Evolutionary conservation across 1,284 basidiomycete genomes (phyloP).

Genomic region (Chiua sp.): DNA sequence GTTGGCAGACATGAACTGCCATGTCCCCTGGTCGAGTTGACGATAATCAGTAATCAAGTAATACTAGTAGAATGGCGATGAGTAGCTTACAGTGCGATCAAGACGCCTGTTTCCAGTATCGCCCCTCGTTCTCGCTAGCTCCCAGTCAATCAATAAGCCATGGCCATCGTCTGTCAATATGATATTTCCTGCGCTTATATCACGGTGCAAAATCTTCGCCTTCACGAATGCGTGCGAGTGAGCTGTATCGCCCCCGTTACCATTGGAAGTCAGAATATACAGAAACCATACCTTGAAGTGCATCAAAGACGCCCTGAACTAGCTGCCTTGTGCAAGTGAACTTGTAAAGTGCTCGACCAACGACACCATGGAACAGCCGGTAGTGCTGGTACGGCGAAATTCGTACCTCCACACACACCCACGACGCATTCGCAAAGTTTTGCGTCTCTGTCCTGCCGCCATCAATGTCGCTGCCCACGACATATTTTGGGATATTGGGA

Average conservation of each 20-base stretch:
- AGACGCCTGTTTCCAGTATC: no score
- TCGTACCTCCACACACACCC: not conserved
- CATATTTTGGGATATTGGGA: not conserved
- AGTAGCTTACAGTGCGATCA: not conserved
- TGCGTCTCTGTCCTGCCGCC: not conserved
- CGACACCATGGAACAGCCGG: not conserved
- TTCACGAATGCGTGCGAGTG: no score
- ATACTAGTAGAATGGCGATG: not conserved
- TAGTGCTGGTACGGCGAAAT: conserved; percentile 6
- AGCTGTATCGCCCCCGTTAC: no score
- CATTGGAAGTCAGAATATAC: no score
- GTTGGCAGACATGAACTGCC: no score
- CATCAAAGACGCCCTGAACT: no score
- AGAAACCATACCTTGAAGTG: no score
- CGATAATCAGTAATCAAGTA: not conserved
- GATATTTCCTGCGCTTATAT: not conserved
- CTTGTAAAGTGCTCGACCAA: no score
- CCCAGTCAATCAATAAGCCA: not conserved
- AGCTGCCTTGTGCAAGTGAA: no score
- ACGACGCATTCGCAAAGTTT: not conserved
- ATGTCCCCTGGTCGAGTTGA: not conserved
- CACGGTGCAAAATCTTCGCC: no score
- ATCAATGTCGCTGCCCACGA: not conserved
- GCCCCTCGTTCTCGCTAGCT: no score
- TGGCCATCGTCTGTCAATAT: not conserved